Evolutionary conservation across 768 basidiomycete genomes (phyloP).

Genomic region (Boletus tomentosulus): DNA sequence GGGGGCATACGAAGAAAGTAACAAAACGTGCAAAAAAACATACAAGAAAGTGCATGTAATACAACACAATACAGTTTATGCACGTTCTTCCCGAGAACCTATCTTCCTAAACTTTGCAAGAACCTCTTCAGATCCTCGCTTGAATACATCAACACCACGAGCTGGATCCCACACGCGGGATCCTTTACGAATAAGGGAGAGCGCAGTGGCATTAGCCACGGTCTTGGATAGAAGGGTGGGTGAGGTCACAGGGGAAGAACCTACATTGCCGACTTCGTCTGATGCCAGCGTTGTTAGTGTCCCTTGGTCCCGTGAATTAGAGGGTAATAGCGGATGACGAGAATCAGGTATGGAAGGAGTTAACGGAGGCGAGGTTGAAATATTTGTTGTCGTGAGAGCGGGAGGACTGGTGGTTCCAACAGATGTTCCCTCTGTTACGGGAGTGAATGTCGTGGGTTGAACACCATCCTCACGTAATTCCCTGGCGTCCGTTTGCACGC

Average conservation of each 20-base stretch:
- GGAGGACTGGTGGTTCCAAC: conserved; percentile 1
- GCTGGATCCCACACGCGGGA: conserved; percentile 83
- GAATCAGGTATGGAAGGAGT: conserved; percentile 13
- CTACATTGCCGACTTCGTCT: conserved; percentile 5
- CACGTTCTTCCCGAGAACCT: conserved; percentile 62
- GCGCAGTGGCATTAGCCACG: conserved; percentile 39
- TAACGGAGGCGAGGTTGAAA: conserved; percentile 1
- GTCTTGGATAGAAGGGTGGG: conserved; percentile 54
- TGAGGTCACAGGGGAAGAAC: conserved; percentile 9
- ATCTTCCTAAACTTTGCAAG: conserved; percentile 78
- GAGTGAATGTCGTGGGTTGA: conserved; percentile 43
- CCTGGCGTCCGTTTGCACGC: conserved; percentile 63
- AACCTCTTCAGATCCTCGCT: conserved; percentile 84
- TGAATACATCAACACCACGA: conserved; percentile 81
- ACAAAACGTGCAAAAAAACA: background rate
- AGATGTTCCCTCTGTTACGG: conserved; percentile 14
- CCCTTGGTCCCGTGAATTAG: conserved; percentile 9
- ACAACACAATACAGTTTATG: conserved; percentile 5
- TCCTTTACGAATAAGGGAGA: conserved; percentile 37
- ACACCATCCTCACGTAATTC: conserved; percentile 54
- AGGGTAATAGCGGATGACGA: conserved; percentile 12
- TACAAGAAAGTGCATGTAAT: background rate
- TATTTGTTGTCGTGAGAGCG: background rate
- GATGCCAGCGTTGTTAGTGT: conserved; percentile 6
- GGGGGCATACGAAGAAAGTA: background rate